Evolutionary conservation across 2,329 filamentous ascomycete genomes (phyloP), one percentile per base, ranked within the genome.

Genomic region (Fusarium multiceps): DNA sequence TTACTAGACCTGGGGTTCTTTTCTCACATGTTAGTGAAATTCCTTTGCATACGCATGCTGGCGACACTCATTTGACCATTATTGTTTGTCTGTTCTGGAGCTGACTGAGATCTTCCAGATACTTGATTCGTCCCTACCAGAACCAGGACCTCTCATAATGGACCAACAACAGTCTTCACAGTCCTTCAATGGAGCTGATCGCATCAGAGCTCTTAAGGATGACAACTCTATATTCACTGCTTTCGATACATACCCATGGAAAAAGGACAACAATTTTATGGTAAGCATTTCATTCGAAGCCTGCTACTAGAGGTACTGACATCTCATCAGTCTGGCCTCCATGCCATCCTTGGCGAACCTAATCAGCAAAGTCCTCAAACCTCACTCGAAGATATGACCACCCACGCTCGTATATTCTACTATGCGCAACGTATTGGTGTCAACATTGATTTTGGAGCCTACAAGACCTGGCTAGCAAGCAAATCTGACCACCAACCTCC

Each of bases 391-490:
- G 85, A 74, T 84, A 90, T 92, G 66, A 88, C 88, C 30, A 82
- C 89, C 58, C 87, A 90, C 69, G 90, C 91, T 64, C 89, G 90
- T 77, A 78, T 83, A 78, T 92, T 91, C 80, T 93, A 92, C 80
- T 91, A 89, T 77, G 79, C 83, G 45, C 84, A 82, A 67, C 79
- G 81, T 20, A 80, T 85, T 50, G 82, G 82, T 61, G 81, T 84
- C 45, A 77, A 84, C 20, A 86, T 95, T 66, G 87, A 93, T 76
- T 92, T 91, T 71, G 81, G 87, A 55, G 81, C 81, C 53, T 96
- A 94, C 81, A 90, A 90, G 76, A 78, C 82, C 32, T 94, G 92
- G 88, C 80, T 89, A 16, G 77, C 77, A 23, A 54, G 64, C 21
- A 72, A 81, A 50, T 76, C 79, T 2, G 73, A 76, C 7, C 77